Evolutionary conservation across 805 yeast genomes (phyloP).

Genomic region (Metschnikowia vanudenii): DNA sequence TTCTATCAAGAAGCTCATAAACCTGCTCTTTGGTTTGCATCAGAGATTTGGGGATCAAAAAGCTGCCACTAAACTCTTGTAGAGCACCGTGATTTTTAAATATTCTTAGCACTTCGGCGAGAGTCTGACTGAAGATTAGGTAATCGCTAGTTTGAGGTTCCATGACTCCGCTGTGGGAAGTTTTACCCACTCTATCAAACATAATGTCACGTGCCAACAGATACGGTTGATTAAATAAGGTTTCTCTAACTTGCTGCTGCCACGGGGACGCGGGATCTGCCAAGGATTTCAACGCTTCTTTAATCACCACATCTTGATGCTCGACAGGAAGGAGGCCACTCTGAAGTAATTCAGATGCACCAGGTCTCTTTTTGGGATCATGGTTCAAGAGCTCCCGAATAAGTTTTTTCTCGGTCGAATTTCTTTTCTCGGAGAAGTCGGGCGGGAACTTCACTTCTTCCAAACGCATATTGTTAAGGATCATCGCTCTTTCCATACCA

Average conservation of each 20-base stretch:
- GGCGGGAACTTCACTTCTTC: conserved; percentile 65
- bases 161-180: conserved; percentile 24
- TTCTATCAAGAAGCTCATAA: conserved; percentile 77
- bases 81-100: conserved; percentile 86
- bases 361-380: conserved; percentile 74
- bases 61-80: conserved; percentile 61
- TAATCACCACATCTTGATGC: conserved; percentile 84
- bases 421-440: conserved; percentile 55
- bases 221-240: conserved; percentile 81
- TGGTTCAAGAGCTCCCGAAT: conserved; percentile 71
- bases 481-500: conserved; percentile 87
- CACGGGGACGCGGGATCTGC: conserved; percentile 92
- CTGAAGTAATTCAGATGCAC: conserved; percentile 69
- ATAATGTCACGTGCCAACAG: conserved; percentile 80
- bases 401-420: conserved; percentile 61
- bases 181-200: conserved; percentile 55
- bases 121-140: conserved; percentile 58
- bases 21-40: conserved; percentile 62
- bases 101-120: conserved; percentile 56
- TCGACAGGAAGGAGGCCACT: conserved; percentile 87
- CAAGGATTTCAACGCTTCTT: conserved; percentile 80
- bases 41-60: conserved; percentile 78
- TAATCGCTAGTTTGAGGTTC: conserved; percentile 42
- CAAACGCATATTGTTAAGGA: conserved; percentile 62
- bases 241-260: conserved; percentile 88